Conservation (phyloP, 192 early-diverging fungal species). For the Obelidium mucronatum region DNA sequence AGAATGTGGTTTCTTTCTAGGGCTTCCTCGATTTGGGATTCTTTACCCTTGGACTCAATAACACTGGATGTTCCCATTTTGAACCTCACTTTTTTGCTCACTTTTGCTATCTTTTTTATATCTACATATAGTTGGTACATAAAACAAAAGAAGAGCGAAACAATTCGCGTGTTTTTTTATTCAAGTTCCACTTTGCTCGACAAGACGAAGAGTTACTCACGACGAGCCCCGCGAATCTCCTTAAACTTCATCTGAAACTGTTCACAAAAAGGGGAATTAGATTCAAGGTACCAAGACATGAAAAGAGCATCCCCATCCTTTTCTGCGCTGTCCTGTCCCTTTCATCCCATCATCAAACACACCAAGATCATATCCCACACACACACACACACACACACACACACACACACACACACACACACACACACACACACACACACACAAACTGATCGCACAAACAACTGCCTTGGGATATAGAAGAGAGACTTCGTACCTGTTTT, state of each 20-base stretch:
- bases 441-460: background rate
- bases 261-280: background rate
- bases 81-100: too few relatives aligned
- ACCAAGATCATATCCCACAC: background rate
- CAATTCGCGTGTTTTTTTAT: too few relatives aligned
- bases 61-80: too few relatives aligned
- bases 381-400: too few relatives aligned
- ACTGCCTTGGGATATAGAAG: background rate
- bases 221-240: constrained; percentile 12
- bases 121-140: too few relatives aligned
- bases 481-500: background rate
- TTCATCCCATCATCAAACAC: background rate
- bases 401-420: background rate
- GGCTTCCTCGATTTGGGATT: too few relatives aligned
- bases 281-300: background rate
- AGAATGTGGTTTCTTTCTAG: too few relatives aligned
- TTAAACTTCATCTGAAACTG: constrained; percentile 27
- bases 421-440: background rate
- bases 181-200: too few relatives aligned
- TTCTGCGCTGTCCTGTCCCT: background rate
- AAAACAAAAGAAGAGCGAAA: too few relatives aligned
- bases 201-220: background rate
- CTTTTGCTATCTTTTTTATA: too few relatives aligned
- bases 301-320: background rate
- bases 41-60: too few relatives aligned